These are phyloP conservation scores for Colletotrichum endophyticum DNA, from an alignment of 2,329 filamentous ascomycete genomes.

Conservation along the genomic window DNA sequence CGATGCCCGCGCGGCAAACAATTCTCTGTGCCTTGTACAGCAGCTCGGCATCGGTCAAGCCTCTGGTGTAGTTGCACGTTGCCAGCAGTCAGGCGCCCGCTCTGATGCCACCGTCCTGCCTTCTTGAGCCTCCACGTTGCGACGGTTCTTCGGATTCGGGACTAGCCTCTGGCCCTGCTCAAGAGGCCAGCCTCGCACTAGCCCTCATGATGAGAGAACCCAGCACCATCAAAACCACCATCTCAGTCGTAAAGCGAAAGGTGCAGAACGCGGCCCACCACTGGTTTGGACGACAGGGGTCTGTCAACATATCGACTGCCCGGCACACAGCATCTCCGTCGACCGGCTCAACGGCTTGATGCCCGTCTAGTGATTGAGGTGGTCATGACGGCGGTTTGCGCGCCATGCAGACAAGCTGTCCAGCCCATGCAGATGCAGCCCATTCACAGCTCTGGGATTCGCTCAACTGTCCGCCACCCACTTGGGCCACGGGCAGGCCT, in stretches of 20 bases:
- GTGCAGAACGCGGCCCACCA: neutral
- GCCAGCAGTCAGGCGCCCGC: slow-evolving; percentile 2
- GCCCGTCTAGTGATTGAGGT: neutral
- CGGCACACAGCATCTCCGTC: neutral
- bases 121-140: slow-evolving; percentile 12
- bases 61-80: neutral
- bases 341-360: neutral
- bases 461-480: neutral
- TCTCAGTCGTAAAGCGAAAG: neutral
- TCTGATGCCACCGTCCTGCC: slow-evolving; percentile 11
- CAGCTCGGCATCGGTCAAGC: neutral
- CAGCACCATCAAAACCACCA: neutral
- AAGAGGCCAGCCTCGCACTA: neutral
- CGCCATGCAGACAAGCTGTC: neutral
- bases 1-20: neutral
- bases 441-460: neutral
- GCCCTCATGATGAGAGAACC: neutral
- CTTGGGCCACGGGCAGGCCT: neutral
- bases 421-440: neutral
- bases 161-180: neutral
- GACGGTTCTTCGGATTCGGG: neutral
- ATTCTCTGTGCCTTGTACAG: neutral
- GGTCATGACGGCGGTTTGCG: neutral
- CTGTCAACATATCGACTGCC: neutral
- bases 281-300: neutral